These are phyloP conservation scores for Sphaerostilbella broomeana DNA, from an alignment of 2,329 filamentous ascomycete genomes.

Conservation along the genomic window DNA sequence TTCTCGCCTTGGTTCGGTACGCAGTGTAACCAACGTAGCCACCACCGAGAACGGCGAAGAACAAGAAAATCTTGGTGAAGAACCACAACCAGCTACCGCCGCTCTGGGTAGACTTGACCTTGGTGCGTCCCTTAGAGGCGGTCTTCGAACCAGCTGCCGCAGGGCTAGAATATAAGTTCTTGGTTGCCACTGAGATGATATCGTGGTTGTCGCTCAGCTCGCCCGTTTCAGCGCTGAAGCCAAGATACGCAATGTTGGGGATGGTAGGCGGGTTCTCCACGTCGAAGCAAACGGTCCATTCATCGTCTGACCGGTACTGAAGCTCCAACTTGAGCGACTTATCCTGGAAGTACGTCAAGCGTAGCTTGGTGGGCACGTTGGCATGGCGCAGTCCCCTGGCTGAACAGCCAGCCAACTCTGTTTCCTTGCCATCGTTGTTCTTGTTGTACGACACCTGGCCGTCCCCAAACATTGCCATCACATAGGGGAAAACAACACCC, in stretches of 20 bases:
- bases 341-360: conserved; percentile 94
- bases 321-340: conserved; percentile 84
- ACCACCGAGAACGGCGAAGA: conserved; percentile 62
- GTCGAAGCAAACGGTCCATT: conserved; percentile 89
- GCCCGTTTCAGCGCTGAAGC: conserved; percentile 83
- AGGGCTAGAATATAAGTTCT: conserved; percentile 73
- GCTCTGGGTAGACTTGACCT: conserved; percentile 23
- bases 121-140: conserved; percentile 27
- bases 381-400: conserved; percentile 82
- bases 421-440: conserved; percentile 85
- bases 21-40: conserved; percentile 81
- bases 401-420: conserved; percentile 91
- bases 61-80: conserved; percentile 75
- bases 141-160: conserved; percentile 35
- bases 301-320: conserved; percentile 84
- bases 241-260: conserved; percentile 68
- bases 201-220: conserved; percentile 98
- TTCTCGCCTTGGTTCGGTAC: conserved; percentile 63
- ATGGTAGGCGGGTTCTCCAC: conserved; percentile 64
- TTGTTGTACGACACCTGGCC: conserved; percentile 87
- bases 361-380: conserved; percentile 73
- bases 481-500: conserved; percentile 90
- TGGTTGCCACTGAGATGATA: conserved; percentile 77
- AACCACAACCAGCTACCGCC: conserved; percentile 54
- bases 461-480: conserved; percentile 98